These are phyloP conservation scores for Kregervanrija fluxuum DNA, from an alignment of 805 yeast genomes.

Conservation along the genomic window DNA sequence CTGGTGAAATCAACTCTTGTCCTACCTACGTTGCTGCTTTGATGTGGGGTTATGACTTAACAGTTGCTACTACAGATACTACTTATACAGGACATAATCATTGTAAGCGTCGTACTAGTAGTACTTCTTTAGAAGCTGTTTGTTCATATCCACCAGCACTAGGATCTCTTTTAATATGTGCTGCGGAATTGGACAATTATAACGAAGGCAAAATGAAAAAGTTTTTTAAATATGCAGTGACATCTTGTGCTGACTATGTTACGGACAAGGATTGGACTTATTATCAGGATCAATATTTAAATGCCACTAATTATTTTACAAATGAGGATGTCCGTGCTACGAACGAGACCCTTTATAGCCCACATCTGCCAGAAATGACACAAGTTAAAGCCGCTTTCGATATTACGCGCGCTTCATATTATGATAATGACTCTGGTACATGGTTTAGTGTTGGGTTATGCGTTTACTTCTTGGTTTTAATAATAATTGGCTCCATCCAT, in stretches of 20 bases:
- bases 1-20: too few species aligned
- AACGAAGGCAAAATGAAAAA: background rate
- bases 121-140: background rate
- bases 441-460: constrained; percentile 29
- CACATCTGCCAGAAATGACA: constrained; percentile 10
- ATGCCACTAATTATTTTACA: background rate
- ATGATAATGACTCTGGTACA: constrained; percentile 1
- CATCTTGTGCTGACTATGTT: constrained; percentile 6
- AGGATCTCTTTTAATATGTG: constrained; percentile 12
- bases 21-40: too few species aligned
- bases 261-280: constrained; percentile 1
- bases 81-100: too few species aligned
- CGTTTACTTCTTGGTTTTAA: constrained; percentile 31
- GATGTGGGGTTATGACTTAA: too few species aligned
- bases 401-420: constrained; percentile 5
- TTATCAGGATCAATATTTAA: background rate
- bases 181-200: constrained; percentile 3
- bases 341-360: constrained; percentile 8
- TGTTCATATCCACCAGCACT: constrained; percentile 16
- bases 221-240: constrained; percentile 2
- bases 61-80: too few species aligned
- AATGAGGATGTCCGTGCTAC: background rate
- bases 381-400: background rate
- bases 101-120: background rate
- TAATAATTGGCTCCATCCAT: constrained; percentile 25